A percentile compares a stretch with the other conserved stretches of the same genome.
These are phyloP conservation scores for Hydnomerulius pinastri DNA, from an alignment of 768 basidiomycete genomes.

Conservation along the genomic window DNA sequence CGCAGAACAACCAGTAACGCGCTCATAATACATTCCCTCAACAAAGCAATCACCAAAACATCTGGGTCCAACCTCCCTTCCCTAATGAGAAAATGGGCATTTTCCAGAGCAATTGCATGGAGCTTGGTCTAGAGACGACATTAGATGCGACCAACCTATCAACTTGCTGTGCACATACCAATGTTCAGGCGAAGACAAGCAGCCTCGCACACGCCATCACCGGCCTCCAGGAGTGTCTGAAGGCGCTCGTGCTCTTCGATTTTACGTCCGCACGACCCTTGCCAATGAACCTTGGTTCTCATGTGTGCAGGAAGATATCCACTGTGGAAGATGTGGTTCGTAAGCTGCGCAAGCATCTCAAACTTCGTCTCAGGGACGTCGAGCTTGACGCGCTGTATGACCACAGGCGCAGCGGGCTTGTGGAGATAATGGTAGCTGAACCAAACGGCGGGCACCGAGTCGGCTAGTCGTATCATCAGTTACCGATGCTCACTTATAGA, in stretches of 20 bases:
- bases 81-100: constrained; percentile 10
- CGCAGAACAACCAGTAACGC: background rate
- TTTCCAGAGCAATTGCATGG: constrained; percentile 1
- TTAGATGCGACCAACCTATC: background rate
- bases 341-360: constrained; percentile 46
- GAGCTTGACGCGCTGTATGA: constrained; percentile 47
- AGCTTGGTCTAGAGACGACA: constrained; percentile 9
- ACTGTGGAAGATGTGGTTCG: constrained; percentile 47
- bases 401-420: constrained; percentile 30
- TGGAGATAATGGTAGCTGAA: constrained; percentile 45
- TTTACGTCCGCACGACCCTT: constrained; percentile 36
- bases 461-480: constrained; percentile 32
- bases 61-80: background rate
- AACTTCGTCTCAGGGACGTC: constrained; percentile 33
- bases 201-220: constrained; percentile 19
- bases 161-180: constrained; percentile 6
- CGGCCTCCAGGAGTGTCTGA: constrained; percentile 20
- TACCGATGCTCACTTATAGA: background rate
- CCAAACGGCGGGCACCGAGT: constrained; percentile 43
- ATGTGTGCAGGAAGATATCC: constrained; percentile 38
- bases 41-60: background rate
- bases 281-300: constrained; percentile 44
- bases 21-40: background rate
- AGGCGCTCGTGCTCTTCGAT: constrained; percentile 30
- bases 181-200: constrained; percentile 20